Evolutionary conservation across 176 grass and related monocot species (phyloP).

Genomic region (Musa itinerans): DNA sequence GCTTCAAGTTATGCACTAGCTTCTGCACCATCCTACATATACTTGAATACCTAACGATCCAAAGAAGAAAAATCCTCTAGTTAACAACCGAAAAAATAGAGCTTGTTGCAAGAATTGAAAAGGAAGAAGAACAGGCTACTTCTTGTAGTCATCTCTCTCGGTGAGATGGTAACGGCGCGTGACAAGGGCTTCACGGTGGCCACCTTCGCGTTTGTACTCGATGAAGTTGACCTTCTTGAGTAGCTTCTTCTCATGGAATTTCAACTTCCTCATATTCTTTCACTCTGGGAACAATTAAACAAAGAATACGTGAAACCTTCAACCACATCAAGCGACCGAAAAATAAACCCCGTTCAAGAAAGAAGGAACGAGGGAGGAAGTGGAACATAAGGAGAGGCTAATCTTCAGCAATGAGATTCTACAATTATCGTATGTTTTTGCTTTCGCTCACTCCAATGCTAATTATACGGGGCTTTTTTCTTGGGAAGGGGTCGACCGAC

Average conservation of each 20-base stretch:
- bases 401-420: no score
- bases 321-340: no score
- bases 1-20: constrained; percentile 57
- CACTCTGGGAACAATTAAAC: neutral
- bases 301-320: neutral
- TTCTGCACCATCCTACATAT: constrained; percentile 59
- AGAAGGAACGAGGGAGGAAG: no score
- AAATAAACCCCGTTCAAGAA: no score
- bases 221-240: constrained; percentile 48
- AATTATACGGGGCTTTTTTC: no score
- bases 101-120: neutral
- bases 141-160: constrained; percentile 63
- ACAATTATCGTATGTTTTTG: no score
- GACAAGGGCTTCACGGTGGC: constrained; percentile 40
- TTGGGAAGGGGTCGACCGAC: no score
- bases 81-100: neutral
- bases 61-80: neutral
- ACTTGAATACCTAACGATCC: constrained; percentile 32
- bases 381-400: no score
- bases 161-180: constrained; percentile 41
- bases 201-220: constrained; percentile 34
- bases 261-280: constrained; percentile 46
- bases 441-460: no score
- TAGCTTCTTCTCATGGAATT: constrained; percentile 53
- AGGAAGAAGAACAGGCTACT: constrained; percentile 2